Evolutionary conservation across 2,329 filamentous ascomycete species (phyloP).

Genomic region (Cryphonectria japonica): DNA sequence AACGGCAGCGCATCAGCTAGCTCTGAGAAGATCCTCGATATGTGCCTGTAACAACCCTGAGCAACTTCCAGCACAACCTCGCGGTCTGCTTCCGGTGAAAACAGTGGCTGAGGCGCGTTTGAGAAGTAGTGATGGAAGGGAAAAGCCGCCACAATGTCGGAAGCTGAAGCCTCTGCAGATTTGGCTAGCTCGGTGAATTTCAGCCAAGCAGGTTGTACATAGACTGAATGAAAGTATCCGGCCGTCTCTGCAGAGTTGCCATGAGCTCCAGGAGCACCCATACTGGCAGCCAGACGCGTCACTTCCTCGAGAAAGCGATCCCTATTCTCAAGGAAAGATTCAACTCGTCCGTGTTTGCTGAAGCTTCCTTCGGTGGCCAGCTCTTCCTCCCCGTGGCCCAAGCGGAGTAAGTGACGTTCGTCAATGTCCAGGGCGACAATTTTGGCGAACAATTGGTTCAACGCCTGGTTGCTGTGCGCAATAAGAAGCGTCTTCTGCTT

Average conservation of each 20-base stretch:
- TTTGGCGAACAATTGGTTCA: constrained; percentile 97
- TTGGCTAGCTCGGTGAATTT: constrained; percentile 74
- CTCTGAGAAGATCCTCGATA: constrained; percentile 88
- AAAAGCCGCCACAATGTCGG: constrained; percentile 73
- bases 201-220: constrained; percentile 85
- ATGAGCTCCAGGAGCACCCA: constrained; percentile 90
- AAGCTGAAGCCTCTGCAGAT: constrained; percentile 56
- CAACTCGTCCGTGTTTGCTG: constrained; percentile 92
- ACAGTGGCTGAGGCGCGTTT: constrained; percentile 84
- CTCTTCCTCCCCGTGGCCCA: constrained; percentile 96
- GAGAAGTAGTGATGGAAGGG: constrained; percentile 89
- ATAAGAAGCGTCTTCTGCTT: constrained; percentile 88
- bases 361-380: constrained; percentile 84
- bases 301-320: constrained; percentile 80
- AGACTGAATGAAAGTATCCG: constrained; percentile 93
- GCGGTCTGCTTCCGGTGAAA: constrained; percentile 67
- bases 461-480: constrained; percentile 95
- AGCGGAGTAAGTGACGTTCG: constrained; percentile 85
- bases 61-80: constrained; percentile 75
- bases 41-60: constrained; percentile 84
- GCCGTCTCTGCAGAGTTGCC: constrained; percentile 96
- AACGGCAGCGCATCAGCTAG: constrained; percentile 93
- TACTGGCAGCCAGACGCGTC: constrained; percentile 79
- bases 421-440: constrained; percentile 97
- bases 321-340: constrained; percentile 91